Conservation (phyloP, 169 alveolate species). For the Plasmodium ovale region DNA sequence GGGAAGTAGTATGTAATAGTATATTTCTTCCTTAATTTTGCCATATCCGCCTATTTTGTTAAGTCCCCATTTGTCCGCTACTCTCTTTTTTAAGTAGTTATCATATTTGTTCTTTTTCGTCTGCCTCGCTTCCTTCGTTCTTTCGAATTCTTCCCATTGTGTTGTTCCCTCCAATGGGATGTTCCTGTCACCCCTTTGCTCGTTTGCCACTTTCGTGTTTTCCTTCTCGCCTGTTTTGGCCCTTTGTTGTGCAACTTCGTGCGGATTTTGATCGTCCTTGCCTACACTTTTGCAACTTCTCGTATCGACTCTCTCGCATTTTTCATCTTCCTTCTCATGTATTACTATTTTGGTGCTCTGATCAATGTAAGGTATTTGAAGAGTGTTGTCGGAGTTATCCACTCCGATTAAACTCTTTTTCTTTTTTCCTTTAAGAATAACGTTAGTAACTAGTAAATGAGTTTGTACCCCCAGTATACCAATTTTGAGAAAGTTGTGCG, state of each 20-base stretch:
- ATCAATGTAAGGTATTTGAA: constrained; percentile 24
- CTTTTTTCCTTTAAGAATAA: constrained; percentile 15
- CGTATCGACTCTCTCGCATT: background rate
- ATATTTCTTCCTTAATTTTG: constrained; percentile 77
- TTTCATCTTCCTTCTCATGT: background rate
- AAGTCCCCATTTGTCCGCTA: constrained; percentile 70
- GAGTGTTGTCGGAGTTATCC: background rate
- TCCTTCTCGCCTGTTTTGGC: no score
- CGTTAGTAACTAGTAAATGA: background rate
- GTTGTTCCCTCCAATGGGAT: no score
- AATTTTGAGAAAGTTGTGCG: constrained; percentile 23
- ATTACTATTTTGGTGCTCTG: constrained; percentile 38
- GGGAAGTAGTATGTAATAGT: constrained; percentile 76
- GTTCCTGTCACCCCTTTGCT: no score
- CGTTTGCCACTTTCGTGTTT: background rate
- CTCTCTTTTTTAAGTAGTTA: constrained; percentile 2
- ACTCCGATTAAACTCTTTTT: background rate
- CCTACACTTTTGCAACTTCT: no score
- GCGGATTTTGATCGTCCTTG: no score
- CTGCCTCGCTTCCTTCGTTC: background rate
- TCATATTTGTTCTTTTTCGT: background rate
- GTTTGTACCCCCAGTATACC: constrained; percentile 38
- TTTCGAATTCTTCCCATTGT: no score
- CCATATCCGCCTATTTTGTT: constrained; percentile 80
- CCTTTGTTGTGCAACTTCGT: no score